These are phyloP conservation scores for Pelargonium fulgidum DNA, from an alignment of 441 rosid genomes.

Conservation along the genomic window DNA sequence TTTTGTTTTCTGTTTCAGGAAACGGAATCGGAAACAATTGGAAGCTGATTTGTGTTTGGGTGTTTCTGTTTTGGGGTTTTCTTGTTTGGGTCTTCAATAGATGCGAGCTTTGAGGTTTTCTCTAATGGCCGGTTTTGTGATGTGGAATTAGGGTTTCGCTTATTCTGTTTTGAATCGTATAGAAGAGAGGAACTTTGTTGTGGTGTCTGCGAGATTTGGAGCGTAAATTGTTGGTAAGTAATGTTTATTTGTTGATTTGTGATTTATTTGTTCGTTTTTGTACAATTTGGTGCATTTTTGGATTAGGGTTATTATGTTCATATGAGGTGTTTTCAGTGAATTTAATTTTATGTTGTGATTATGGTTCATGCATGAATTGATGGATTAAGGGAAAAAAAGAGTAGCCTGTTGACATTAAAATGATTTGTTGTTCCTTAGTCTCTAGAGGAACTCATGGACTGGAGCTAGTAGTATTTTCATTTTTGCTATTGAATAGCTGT, in stretches of 20 bases:
- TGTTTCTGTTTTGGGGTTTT: too few relatives aligned
- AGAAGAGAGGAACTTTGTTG: not conserved
- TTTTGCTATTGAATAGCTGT: too few relatives aligned
- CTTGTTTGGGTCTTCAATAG: too few relatives aligned
- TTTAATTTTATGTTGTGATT: not conserved
- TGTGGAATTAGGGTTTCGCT: conserved; percentile 49
- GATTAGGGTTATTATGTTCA: too few relatives aligned
- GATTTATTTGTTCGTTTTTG: not conserved
- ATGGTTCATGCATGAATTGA: not conserved
- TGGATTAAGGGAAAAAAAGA: not conserved
- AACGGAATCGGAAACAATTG: not conserved
- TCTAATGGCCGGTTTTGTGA: conserved; percentile 39
- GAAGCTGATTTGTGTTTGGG: too few relatives aligned
- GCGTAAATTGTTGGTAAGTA: not conserved
- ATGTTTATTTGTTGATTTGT: not conserved
- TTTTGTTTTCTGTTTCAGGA: not conserved
- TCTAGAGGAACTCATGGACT: too few relatives aligned
- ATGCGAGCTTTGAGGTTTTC: conserved; percentile 7
- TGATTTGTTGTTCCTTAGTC: not conserved
- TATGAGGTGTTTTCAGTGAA: too few relatives aligned
- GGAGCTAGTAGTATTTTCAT: too few relatives aligned
- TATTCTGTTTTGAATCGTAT: not conserved
- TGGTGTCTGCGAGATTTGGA: not conserved
- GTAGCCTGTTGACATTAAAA: not conserved
- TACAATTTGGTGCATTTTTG: not conserved